A percentile compares a stretch with the other conserved stretches of the same genome.
Evolutionary conservation across 352 stramenopile species (phyloP).

Genomic region (Saprolegnia diclina): DNA sequence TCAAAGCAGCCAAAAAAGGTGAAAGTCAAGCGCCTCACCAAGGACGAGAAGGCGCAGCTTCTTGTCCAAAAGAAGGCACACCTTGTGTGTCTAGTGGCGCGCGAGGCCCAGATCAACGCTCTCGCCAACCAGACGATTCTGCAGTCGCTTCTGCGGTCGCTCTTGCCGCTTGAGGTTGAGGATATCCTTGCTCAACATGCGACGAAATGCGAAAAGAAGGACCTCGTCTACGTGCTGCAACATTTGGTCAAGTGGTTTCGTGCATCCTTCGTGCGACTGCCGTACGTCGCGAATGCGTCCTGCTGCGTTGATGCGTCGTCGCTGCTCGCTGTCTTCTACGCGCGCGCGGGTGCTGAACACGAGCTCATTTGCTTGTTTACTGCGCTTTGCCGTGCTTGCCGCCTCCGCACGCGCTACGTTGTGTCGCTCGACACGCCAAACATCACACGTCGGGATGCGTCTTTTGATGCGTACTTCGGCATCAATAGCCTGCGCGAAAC

Average conservation of each 20-base stretch:
- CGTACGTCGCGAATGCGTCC: not conserved
- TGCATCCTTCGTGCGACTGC: constrained; percentile 36
- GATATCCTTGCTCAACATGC: constrained; percentile 25
- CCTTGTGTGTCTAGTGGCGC: constrained; percentile 53
- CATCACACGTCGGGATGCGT: not conserved
- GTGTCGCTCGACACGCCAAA: not conserved
- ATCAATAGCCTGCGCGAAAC: constrained; percentile 9
- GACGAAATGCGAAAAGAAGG: not conserved
- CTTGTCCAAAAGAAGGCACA: constrained; percentile 61
- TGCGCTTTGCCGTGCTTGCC: constrained; percentile 45
- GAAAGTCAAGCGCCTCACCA: constrained; percentile 48
- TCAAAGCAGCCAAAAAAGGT: constrained; percentile 31
- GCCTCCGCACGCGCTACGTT: constrained; percentile 44
- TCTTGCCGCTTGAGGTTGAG: constrained; percentile 42
- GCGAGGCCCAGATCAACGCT: constrained; percentile 42
- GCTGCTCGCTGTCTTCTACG: constrained; percentile 51
- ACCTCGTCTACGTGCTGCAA: constrained; percentile 40
- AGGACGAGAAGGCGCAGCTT: constrained; percentile 56
- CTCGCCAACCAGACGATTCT: constrained; percentile 43
- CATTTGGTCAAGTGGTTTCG: constrained; percentile 66
- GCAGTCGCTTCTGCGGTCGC: constrained; percentile 52
- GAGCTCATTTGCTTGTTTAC: constrained; percentile 65
- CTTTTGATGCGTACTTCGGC: constrained; percentile 19
- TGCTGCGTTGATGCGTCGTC: constrained; percentile 40
- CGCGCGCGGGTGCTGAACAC: constrained; percentile 36